Percentiles rank a stretch among this genome's conserved stretches.
Evolutionary conservation across 108 stramenopile genomes (phyloP).

Genomic region (Pseudonitzschia multiseries): DNA sequence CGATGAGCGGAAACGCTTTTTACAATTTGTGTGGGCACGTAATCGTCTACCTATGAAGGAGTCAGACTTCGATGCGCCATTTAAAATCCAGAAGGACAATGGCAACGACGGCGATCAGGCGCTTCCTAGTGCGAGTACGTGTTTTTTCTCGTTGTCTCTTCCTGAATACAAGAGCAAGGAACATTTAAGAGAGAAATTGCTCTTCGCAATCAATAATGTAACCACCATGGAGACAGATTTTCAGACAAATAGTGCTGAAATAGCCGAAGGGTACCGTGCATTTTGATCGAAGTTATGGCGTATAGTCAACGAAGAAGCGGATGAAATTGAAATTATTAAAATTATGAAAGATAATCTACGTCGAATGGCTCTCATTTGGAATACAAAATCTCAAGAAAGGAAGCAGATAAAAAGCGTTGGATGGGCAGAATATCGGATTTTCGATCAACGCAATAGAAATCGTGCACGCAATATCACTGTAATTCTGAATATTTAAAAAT

Average conservation of each 20-base stretch:
- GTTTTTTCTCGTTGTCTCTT: conserved; percentile 94
- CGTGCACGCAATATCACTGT: too few relatives aligned
- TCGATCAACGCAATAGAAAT: too few relatives aligned
- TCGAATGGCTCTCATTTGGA: not conserved
- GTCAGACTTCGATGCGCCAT: conserved; percentile 89
- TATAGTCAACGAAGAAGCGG: not conserved
- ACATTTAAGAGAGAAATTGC: conserved; percentile 77
- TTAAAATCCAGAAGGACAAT: conserved; percentile 86
- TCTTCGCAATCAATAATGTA: conserved; percentile 94
- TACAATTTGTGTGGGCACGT: conserved; percentile 98
- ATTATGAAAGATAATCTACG: too few relatives aligned
- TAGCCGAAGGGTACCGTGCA: conserved; percentile 80
- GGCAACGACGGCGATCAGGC: conserved; percentile 68
- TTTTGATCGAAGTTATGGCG: conserved; percentile 17
- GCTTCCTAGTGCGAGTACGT: conserved; percentile 94
- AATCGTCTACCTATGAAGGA: conserved; percentile 85
- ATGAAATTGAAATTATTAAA: not conserved
- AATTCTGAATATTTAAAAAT: not conserved
- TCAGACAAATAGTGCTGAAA: conserved; percentile 85
- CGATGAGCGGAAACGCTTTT: conserved; percentile 83
- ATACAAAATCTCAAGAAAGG: not conserved
- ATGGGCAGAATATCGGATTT: too few relatives aligned
- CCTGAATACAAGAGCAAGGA: conserved; percentile 88
- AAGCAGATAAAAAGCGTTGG: too few relatives aligned
- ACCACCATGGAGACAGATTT: conserved; percentile 98